Evolutionary conservation across 2,329 filamentous ascomycete species (phyloP), one percentile per base, ranked within the genome.

Genomic region (Aureobasidium lini): DNA sequence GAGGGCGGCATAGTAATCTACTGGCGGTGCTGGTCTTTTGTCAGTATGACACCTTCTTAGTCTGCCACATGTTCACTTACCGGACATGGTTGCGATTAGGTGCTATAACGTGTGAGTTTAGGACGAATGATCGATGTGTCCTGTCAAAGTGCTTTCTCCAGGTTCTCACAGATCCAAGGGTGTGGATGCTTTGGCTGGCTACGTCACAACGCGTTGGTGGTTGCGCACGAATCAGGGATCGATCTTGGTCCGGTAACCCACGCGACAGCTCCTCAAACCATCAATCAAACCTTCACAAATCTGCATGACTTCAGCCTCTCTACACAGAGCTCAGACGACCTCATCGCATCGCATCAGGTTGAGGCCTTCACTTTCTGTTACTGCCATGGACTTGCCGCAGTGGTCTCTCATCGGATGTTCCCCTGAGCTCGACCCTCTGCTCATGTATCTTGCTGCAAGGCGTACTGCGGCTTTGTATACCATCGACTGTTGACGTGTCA

Each of bases 1-100:
- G 36, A 73, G 69, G 6, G 70, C 66, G 47, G 70, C 67, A 59
- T 73, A 72, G 64, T 71, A 72, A 60, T 72, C 70, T 32, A 70
- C 69, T 39, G 69, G 68, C 49, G 69, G 70, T 47, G 69, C 69
- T 69, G 62, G 8, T n/a, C 15, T 16, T 5, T 16, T 39, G 42
- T 57, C 11, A 57, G 49, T 23, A 46, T 16, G n/a, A 11, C 16
- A 1, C 18, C 18, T 15, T 40, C 7, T 8, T 13, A 13, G 2
- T 32, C 36, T 42, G 6, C 18, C 6, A 29, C 28, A 52, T 34
- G 3, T 36, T 53, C 39, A 48, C 61, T 37, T 61, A 64, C 63
- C 62, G 23, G 63, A 63, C 63, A 64, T 64, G 54, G 16, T 48
- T 44, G 56, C 23, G 32, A 8, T 37, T 13, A 8, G 6, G 47